Evolutionary conservation across 345 rosid genomes (phyloP).

Genomic region (Salix udensis): DNA sequence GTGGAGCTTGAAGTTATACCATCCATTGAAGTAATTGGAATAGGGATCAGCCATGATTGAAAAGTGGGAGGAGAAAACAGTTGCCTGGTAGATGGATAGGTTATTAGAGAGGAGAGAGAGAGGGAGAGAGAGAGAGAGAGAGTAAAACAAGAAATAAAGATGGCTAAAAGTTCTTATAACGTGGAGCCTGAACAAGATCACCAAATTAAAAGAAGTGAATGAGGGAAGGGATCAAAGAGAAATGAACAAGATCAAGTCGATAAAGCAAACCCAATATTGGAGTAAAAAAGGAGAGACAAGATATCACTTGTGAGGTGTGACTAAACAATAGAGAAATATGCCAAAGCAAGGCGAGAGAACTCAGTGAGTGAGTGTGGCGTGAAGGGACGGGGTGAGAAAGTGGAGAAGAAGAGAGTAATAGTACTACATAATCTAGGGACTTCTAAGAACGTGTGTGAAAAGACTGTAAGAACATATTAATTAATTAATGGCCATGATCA

Average conservation of each 20-base stretch:
- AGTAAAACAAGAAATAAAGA: conserved; percentile 15
- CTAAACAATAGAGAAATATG: conserved; percentile 41
- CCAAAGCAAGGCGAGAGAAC: conserved; percentile 25
- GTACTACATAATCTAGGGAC: conserved; percentile 46
- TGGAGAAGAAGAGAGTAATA: conserved; percentile 10
- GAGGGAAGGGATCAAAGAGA: conserved; percentile 4
- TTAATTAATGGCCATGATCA: neutral
- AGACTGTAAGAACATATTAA: conserved; percentile 14
- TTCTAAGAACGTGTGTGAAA: conserved; percentile 42
- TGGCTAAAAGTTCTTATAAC: conserved; percentile 10
- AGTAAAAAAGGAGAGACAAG: conserved; percentile 44
- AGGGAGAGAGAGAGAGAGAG: conserved; percentile 17
- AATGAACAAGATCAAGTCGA: conserved; percentile 12
- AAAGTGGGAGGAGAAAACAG: conserved; percentile 16
- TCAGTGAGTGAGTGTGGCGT: neutral
- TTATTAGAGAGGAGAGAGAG: conserved; percentile 19
- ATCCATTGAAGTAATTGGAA: conserved; percentile 51
- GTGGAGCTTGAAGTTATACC: conserved; percentile 34
- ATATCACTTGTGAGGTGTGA: conserved; percentile 44
- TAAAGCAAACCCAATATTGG: conserved; percentile 26
- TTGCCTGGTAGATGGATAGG: conserved; percentile 17
- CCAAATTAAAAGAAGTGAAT: conserved; percentile 20
- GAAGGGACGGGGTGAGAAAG: conserved; percentile 16
- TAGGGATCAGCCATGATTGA: conserved; percentile 62
- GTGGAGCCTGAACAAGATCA: conserved; percentile 27